A percentile compares a stretch with the other conserved stretches of the same genome.
Conservation (phyloP, 2,329 filamentous ascomycete species). For the Botrytis byssoidea region DNA sequence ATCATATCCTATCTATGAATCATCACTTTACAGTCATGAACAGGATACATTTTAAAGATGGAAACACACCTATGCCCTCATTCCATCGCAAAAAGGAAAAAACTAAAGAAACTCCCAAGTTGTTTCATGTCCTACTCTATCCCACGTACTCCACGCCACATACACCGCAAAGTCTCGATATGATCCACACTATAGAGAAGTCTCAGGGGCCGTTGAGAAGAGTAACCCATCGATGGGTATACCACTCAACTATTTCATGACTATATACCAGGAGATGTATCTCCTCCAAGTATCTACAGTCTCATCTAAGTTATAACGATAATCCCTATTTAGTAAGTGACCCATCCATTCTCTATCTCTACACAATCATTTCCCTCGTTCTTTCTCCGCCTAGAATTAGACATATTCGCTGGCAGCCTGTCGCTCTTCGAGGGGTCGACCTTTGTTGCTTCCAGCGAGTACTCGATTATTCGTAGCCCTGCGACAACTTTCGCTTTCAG, state of each 20-base stretch:
- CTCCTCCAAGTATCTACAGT: neutral
- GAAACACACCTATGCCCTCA: neutral
- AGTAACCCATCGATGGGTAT: neutral
- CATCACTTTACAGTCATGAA: neutral
- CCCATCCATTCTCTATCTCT: neutral
- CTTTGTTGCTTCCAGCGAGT: too few species aligned
- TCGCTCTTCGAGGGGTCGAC: neutral
- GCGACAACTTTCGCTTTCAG: too few species aligned
- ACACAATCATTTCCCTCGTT: neutral
- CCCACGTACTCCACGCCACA: too few species aligned
- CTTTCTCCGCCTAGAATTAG: rapidly evolving
- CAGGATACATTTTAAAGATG: neutral
- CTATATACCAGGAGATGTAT: neutral
- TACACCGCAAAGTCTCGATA: too few species aligned
- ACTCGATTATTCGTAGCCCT: too few species aligned
- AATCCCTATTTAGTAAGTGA: neutral
- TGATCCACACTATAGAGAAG: too few species aligned
- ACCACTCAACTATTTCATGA: neutral
- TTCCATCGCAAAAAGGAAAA: neutral
- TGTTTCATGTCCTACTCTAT: too few species aligned
- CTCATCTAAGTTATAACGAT: neutral
- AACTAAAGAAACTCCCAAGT: neutral
- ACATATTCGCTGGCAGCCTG: neutral
- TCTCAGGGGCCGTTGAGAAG: too few species aligned
- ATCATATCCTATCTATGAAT: neutral